A percentile compares a stretch with the other conserved stretches of the same genome.
These are phyloP conservation scores for Amanita molliuscula DNA, from an alignment of 768 basidiomycete species.

Conservation along the genomic window DNA sequence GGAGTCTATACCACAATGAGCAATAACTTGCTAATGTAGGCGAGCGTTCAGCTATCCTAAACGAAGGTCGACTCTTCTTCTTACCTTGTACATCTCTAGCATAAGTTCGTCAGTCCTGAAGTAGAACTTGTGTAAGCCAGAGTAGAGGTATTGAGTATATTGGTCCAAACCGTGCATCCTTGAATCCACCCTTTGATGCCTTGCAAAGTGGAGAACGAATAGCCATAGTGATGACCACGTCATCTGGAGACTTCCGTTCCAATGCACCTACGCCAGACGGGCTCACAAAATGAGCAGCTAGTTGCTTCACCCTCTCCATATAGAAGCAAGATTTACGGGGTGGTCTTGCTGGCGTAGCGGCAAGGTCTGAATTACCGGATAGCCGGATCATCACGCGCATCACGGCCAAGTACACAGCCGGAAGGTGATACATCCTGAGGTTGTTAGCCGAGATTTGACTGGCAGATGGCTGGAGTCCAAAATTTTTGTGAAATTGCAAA, in stretches of 20 bases:
- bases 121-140: slow-evolving; percentile 8
- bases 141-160: not conserved
- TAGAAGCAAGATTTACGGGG: not conserved
- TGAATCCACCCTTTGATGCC: slow-evolving; percentile 67
- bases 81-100: slow-evolving; percentile 71
- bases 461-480: too few species aligned
- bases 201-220: slow-evolving; percentile 70
- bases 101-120: slow-evolving; percentile 69
- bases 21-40: slow-evolving; percentile 43
- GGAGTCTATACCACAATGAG: slow-evolving; percentile 50
- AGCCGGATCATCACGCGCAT: not conserved
- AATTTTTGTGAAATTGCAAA: too few species aligned
- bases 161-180: slow-evolving; percentile 48
- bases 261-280: slow-evolving; percentile 40
- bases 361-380: not conserved
- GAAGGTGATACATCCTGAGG: too few species aligned
- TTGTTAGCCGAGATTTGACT: too few species aligned
- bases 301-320: slow-evolving; percentile 60
- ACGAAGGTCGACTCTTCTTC: not conserved
- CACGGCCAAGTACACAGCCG: too few species aligned
- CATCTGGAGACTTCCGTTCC: slow-evolving; percentile 52
- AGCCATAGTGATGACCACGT: slow-evolving; percentile 78
- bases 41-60: slow-evolving; percentile 4
- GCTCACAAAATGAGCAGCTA: slow-evolving; percentile 46
- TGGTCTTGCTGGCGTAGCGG: not conserved